Conservation (phyloP, 371 early-diverging fungal genomes). For the Chytridium lagenaria region DNA sequence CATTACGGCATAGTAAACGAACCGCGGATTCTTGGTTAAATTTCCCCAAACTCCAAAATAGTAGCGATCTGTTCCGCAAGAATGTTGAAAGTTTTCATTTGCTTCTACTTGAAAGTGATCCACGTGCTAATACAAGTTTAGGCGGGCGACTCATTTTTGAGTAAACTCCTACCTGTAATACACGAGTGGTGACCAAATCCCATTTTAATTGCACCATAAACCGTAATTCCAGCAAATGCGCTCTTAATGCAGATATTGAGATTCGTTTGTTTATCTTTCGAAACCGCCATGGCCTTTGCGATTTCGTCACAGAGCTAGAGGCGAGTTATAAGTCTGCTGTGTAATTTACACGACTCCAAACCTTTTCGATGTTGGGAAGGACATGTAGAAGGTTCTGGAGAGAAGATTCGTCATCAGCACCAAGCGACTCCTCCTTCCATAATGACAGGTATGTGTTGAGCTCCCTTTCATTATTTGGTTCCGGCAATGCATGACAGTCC, state of each 20-base stretch:
- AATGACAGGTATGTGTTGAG: slow-evolving; percentile 53
- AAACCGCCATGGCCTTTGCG: slow-evolving; percentile 26
- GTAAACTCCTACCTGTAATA: slow-evolving; percentile 52
- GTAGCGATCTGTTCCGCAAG: slow-evolving; percentile 27
- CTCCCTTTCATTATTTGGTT: slow-evolving; percentile 52
- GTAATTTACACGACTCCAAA: neutral
- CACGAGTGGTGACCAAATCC: slow-evolving; percentile 45
- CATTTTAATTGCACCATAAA: slow-evolving; percentile 46
- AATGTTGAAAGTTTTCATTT: slow-evolving; percentile 57
- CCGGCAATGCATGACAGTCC: slow-evolving; percentile 52
- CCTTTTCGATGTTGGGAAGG: slow-evolving; percentile 48
- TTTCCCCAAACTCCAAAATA: slow-evolving; percentile 58
- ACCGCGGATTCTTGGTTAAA: slow-evolving; percentile 58
- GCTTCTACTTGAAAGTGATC: slow-evolving; percentile 53
- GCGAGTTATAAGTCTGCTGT: neutral
- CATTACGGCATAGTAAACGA: neutral
- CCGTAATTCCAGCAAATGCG: slow-evolving; percentile 36
- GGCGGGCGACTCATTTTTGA: no score
- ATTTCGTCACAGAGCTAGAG: slow-evolving; percentile 44
- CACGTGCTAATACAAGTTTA: slow-evolving; percentile 44
- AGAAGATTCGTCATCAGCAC: slow-evolving; percentile 45
- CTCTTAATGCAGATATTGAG: slow-evolving; percentile 20
- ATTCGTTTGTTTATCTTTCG: slow-evolving; percentile 26
- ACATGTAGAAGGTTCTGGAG: slow-evolving; percentile 33
- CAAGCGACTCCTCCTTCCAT: slow-evolving; percentile 43